A percentile compares a stretch with the other conserved stretches of the same genome.
Evolutionary conservation across 139 green algal species (phyloP).

Genomic region (Penium margaritaceum): DNA sequence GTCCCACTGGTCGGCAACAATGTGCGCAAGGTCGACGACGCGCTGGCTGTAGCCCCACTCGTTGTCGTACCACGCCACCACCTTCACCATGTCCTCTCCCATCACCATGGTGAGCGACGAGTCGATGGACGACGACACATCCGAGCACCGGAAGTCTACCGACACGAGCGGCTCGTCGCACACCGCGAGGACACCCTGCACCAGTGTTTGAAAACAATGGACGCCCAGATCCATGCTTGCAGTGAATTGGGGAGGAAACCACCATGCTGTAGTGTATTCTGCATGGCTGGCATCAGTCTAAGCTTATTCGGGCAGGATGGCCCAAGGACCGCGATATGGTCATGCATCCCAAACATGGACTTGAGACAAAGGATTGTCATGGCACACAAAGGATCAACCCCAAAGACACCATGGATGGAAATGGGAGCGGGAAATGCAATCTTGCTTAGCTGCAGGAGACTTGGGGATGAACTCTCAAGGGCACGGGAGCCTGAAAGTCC

Average conservation of each 20-base stretch:
- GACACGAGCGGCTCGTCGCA: conserved; percentile 92
- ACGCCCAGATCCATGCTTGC: background rate
- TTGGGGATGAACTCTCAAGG: no score
- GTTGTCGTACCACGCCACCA: conserved; percentile 73
- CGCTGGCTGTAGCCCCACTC: conserved; percentile 57
- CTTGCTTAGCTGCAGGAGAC: background rate
- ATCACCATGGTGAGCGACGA: conserved; percentile 94
- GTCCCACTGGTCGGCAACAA: conserved; percentile 55
- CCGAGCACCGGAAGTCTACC: conserved; percentile 80
- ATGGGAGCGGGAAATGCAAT: background rate
- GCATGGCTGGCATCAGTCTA: background rate
- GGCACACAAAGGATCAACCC: background rate
- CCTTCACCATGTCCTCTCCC: conserved; percentile 61
- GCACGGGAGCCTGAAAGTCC: no score
- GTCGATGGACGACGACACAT: conserved; percentile 88
- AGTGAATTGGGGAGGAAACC: background rate
- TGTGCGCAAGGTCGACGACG: conserved; percentile 58
- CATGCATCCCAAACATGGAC: background rate
- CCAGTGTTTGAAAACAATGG: background rate
- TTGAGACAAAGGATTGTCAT: background rate
- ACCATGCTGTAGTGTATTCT: background rate
- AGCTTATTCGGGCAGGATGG: background rate
- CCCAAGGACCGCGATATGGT: background rate
- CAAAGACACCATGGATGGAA: background rate
- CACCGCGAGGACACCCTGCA: conserved; percentile 86